Base-by-base conservation (phyloP, 1,139 yeast species). In the Geotrichum reessii region DNA sequence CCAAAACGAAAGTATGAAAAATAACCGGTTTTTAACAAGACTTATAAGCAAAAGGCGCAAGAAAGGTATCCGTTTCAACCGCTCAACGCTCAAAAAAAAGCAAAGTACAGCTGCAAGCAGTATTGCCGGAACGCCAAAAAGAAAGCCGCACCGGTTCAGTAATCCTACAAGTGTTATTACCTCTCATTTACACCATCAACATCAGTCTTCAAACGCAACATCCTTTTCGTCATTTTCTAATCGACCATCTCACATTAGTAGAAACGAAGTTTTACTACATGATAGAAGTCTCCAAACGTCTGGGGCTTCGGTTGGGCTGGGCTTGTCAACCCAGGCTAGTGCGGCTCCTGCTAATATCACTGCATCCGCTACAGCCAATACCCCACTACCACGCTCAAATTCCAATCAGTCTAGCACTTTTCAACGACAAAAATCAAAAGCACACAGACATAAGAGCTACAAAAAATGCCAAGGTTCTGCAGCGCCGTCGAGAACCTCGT, bases 191-290 rank as follows among this genome's bases (percentile, higher is more conserved):
- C 50, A 53, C 17, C 56, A 53, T 42, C 51, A 53, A 11, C 56
- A 53, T 50, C 47, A 47, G 33, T 31, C 51, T 3, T 53, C 56
- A 6, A n/a, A 31, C 14, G 46, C 56, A 8, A 47, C 50, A 8
- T 31, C 56, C 17, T 11, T 44, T 21, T 57, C 59, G 6, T 57
- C 56, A 17, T 57, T 52, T 21, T 57, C 55, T 5, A 53, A 47
- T 47, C 47, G 57, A 12, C 57, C 52, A 3, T 21, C 25, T 33
- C 40, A 33, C n/a, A 33, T 33, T 33, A 33, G 40, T 17, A 28
- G 22, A 12, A 9, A 46, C 11, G 28, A 28, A 25, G 33, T 22
- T 14, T 14, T 48, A 22, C 44, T 33, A 6, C n/a, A 14, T 14
- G 47, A 22, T 11, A 25, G 27, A 21, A 47, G 22, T 21, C 22